Evolutionary conservation across 2,329 filamentous ascomycete species (phyloP), one percentile per base, ranked within the genome.

Genomic region (Talaromyces piceae): DNA sequence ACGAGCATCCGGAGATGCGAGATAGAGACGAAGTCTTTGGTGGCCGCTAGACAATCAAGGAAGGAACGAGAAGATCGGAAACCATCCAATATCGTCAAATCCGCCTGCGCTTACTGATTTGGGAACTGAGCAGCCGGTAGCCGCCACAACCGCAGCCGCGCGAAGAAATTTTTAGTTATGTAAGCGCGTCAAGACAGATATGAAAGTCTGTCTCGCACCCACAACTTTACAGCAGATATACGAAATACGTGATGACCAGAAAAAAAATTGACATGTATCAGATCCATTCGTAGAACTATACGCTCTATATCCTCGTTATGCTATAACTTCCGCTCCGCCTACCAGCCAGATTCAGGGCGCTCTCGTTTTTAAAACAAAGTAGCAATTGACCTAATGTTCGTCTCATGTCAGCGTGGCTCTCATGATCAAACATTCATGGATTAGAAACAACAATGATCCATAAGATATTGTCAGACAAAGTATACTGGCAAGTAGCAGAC

Each of bases 401-500:
- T 41, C 13, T 30, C 18, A 37, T 25, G 41, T 52, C 41, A 52
- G 50, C 39, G 27, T 18, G 48, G 22, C 30, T 22, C 30, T 25
- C 13, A 44, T 26, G 2, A 26, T 20, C 33, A 7, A 31, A 39
- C 18, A n/a, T 22, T 18, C 9, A 18, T 20, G 39, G 8, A 25
- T 7, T 13, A 30, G 5, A 25, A 13, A n/a, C 39, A 43, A 25
- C 20, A 9, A 12, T 25, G 39, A 2, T n/a, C n/a, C 6, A 25
- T 33, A 27, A 52, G 26, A n/a, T 23, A 37, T 26, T 52, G 73
- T 84, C 81, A 84, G 81, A 82, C 80, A 79, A 78, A 72, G 72
- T 72, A 75, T 83, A 84, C 81, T 84, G 81, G 81, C 81, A 81
- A 84, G 81, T 84, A 83, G 78, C 81, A 82, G 80, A 77, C 75